Evolutionary conservation across 1,284 basidiomycete species (phyloP).

Genomic region (Apiotrichum domesticum): DNA sequence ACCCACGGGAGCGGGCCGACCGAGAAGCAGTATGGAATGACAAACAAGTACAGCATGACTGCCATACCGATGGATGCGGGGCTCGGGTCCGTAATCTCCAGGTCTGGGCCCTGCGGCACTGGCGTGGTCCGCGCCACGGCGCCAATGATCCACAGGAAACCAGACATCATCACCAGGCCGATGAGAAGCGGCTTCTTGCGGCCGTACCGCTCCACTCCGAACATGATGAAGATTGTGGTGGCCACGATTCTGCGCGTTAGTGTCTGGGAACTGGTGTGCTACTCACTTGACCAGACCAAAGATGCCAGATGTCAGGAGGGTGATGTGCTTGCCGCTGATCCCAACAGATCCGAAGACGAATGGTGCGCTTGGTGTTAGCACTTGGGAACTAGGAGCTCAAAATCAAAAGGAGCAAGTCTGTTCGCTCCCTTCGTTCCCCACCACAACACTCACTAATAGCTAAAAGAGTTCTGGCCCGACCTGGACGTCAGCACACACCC

Average conservation of each 20-base stretch:
- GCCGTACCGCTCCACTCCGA: conserved; percentile 56
- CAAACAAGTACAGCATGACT: conserved; percentile 45
- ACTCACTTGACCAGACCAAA: conserved; percentile 57
- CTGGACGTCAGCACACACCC: conserved; percentile 49
- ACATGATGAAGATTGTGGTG: conserved; percentile 59
- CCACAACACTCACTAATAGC: no score
- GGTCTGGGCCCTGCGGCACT: background rate
- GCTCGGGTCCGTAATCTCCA: conserved; percentile 4
- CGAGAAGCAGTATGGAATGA: conserved; percentile 47
- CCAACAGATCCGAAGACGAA: conserved; percentile 51
- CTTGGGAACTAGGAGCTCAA: no score
- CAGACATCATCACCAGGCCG: conserved; percentile 57
- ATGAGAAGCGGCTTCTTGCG: conserved; percentile 15
- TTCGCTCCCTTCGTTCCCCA: no score
- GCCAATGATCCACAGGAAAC: conserved; percentile 62
- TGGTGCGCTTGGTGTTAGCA: conserved; percentile 52
- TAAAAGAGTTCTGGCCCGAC: no score
- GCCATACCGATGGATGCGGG: conserved; percentile 45
- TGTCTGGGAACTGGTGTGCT: no score
- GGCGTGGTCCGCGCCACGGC: conserved; percentile 63
- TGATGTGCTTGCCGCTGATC: conserved; percentile 49
- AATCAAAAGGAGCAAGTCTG: no score
- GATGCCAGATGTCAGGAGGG: conserved; percentile 69
- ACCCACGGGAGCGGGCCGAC: conserved; percentile 41
- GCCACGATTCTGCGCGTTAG: conserved; percentile 51